Evolutionary conservation across 2,329 filamentous ascomycete genomes (phyloP).

Genomic region (Exophiala spinifera): DNA sequence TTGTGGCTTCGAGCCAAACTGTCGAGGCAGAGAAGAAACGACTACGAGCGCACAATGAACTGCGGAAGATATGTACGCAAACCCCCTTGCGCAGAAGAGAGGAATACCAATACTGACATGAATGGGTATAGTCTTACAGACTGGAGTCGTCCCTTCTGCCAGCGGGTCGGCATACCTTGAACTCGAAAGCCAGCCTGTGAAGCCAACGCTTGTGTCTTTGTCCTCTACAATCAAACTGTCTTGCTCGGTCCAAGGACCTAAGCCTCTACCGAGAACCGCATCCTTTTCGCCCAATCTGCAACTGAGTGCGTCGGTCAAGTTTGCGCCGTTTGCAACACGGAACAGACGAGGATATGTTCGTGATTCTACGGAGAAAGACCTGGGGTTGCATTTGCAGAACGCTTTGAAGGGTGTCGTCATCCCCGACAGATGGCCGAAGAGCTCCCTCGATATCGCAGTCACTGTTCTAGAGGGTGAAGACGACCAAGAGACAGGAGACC

Average conservation of each 20-base stretch:
- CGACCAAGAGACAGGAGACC: constrained; percentile 55
- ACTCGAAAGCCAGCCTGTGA: constrained; percentile 48
- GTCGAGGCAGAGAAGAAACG: constrained; percentile 51
- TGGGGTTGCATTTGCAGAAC: constrained; percentile 87
- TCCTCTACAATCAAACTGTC: constrained; percentile 79
- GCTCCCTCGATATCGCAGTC: constrained; percentile 89
- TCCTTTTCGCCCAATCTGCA: constrained; percentile 91
- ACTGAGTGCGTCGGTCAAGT: constrained; percentile 90
- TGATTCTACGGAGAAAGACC: constrained; percentile 80
- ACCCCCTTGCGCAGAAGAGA: background rate
- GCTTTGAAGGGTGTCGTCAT: constrained; percentile 86
- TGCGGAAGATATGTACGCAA: constrained; percentile 85
- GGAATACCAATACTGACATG: background rate
- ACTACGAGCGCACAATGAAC: constrained; percentile 63
- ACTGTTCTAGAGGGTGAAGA: constrained; percentile 85
- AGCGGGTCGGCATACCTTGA: constrained; percentile 76
- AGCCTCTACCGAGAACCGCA: constrained; percentile 82
- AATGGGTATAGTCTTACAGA: constrained; percentile 68
- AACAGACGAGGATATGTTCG: constrained; percentile 80
- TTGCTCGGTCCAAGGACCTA: constrained; percentile 89
- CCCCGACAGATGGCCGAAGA: constrained; percentile 97
- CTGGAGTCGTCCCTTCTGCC: constrained; percentile 86
- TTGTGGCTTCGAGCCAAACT: constrained; percentile 51
- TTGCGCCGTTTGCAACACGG: constrained; percentile 86
- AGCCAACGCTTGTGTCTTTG: constrained; percentile 45